Evolutionary conservation across 148 eudicot genomes (phyloP).

Genomic region (Camellia japonica): DNA sequence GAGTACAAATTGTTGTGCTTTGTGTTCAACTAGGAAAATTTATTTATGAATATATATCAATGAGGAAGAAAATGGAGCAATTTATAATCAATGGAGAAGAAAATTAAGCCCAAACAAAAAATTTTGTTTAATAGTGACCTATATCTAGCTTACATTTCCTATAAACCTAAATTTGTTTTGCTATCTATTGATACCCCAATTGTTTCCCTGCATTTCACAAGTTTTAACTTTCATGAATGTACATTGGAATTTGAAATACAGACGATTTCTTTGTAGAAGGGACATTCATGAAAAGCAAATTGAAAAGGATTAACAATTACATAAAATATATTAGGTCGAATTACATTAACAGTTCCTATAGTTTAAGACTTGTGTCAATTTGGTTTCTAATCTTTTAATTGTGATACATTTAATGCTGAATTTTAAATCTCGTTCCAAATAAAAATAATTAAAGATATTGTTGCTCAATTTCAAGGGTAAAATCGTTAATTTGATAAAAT

Average conservation of each 20-base stretch:
- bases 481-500: no score
- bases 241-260: background rate
- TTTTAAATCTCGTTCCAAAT: no score
- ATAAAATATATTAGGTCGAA: background rate
- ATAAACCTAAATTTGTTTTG: background rate
- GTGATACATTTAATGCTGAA: no score
- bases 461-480: no score
- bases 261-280: background rate
- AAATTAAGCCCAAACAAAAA: no score
- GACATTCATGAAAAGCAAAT: background rate
- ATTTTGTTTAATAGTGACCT: no score
- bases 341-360: no score
- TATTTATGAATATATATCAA: background rate
- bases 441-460: no score
- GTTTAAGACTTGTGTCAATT: no score
- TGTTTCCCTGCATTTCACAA: background rate
- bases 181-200: background rate
- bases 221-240: background rate
- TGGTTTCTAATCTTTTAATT: no score
- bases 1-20: background rate
- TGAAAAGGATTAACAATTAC: background rate
- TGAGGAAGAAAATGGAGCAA: background rate
- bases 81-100: background rate
- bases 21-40: background rate
- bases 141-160: background rate